A percentile compares a stretch with the other conserved stretches of the same genome.
phyloP scores from a whole-genome alignment of 176 grass and related monocot species.

The Bromus sterilis region DNA sequence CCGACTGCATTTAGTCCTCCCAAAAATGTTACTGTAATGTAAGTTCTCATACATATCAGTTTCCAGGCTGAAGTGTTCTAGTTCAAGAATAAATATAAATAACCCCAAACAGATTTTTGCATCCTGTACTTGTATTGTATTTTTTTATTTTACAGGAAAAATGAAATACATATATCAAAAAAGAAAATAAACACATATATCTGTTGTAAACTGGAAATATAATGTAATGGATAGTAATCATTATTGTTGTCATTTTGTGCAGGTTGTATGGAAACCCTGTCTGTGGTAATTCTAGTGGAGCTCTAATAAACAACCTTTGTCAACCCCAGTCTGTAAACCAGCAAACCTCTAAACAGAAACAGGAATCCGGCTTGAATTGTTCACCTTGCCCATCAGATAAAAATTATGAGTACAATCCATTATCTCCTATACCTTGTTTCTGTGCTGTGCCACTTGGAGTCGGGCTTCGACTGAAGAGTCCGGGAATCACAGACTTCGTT shows the following conservation, averaged over 20 bases:
- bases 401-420: constrained; percentile 62
- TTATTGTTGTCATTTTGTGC: constrained; percentile 25
- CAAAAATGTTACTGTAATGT: constrained; percentile 79
- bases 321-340: constrained; percentile 22
- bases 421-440: constrained; percentile 47
- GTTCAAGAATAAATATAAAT: not conserved
- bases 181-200: no score
- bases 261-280: constrained; percentile 84
- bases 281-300: constrained; percentile 35
- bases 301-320: constrained; percentile 35
- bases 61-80: not conserved
- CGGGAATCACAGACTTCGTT: constrained; percentile 67
- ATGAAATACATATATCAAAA: no score
- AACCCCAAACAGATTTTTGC: not conserved
- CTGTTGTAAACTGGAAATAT: not conserved
- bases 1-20: constrained; percentile 51
- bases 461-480: constrained; percentile 85
- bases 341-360: constrained; percentile 28
- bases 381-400: constrained; percentile 30
- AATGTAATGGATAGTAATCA: constrained; percentile 1
- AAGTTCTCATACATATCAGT: constrained; percentile 21
- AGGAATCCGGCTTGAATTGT: constrained; percentile 17
- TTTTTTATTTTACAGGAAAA: no score
- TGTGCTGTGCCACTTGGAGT: constrained; percentile 66
- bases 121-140: not conserved